Evolutionary conservation across 148 eudicot species (phyloP).

Genomic region (Camellia granthamiana): DNA sequence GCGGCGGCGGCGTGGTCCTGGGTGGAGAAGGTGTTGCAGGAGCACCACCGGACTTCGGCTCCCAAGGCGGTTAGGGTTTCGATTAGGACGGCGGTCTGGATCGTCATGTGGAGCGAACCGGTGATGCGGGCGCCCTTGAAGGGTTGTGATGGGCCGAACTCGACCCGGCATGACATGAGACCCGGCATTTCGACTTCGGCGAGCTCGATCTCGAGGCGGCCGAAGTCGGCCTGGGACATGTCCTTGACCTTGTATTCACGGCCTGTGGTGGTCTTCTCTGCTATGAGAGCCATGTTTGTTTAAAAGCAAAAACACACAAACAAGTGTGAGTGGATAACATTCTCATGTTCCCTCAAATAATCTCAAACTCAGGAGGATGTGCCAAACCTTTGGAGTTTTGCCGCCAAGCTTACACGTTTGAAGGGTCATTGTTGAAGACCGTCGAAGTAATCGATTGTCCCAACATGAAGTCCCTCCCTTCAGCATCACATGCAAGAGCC

Average conservation of each 20-base stretch:
- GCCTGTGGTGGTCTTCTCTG: slow-evolving; percentile 78
- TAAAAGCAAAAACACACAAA: background rate
- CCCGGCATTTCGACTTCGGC: slow-evolving; percentile 99
- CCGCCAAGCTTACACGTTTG: no score
- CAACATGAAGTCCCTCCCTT: no score
- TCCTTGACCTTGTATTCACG: slow-evolving; percentile 98
- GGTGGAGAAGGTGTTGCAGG: slow-evolving; percentile 98
- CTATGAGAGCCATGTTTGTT: slow-evolving; percentile 50
- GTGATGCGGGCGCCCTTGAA: slow-evolving; percentile 87
- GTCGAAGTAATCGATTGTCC: no score
- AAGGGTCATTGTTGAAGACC: no score
- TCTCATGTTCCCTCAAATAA: no score
- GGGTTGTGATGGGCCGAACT: slow-evolving; percentile 84
- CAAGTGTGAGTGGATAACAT: no score
- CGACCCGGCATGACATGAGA: slow-evolving; percentile 75
- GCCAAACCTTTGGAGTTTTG: no score
- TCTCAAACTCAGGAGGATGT: no score
- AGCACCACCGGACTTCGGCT: slow-evolving; percentile 97
- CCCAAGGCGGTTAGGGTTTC: slow-evolving; percentile 92
- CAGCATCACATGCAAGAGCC: no score
- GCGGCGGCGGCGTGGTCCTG: slow-evolving; percentile 97
- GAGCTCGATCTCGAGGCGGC: slow-evolving; percentile 89
- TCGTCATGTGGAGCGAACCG: slow-evolving; percentile 94
- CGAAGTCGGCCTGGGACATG: slow-evolving; percentile 95
- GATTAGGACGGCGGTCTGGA: slow-evolving; percentile 91